Percentiles rank a stretch among this genome's conserved stretches.
phyloP scores from a whole-genome alignment of 176 grass and related monocot genomes.

The Typha latifolia region DNA sequence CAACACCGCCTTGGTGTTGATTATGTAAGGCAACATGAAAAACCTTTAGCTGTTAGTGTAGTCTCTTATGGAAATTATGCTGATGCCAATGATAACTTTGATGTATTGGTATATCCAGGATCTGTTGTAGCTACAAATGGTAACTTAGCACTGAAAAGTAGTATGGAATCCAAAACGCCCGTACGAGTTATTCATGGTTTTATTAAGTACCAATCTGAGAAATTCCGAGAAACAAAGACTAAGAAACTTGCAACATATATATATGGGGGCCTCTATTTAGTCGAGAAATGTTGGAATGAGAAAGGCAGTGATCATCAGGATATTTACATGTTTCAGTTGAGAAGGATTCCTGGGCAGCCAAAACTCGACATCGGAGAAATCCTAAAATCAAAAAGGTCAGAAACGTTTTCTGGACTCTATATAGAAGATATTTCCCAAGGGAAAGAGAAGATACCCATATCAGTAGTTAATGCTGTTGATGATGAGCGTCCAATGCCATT shows the following conservation, averaged over 20 bases:
- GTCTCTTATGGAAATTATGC: conserved; percentile 35
- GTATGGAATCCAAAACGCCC: conserved; percentile 67
- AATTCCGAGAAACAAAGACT: conserved; percentile 15
- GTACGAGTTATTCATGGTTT: conserved; percentile 71
- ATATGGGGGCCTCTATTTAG: conserved; percentile 70
- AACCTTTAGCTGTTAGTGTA: conserved; percentile 48
- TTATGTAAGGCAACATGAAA: conserved; percentile 40
- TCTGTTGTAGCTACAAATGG: conserved; percentile 22
- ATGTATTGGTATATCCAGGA: conserved; percentile 55
- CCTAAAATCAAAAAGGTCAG: conserved; percentile 28
- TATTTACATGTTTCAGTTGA: conserved; percentile 58
- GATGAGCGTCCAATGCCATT: conserved; percentile 44
- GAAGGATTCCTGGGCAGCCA: conserved; percentile 52
- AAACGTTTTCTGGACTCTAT: conserved; percentile 31
- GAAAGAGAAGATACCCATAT: conserved; percentile 55
- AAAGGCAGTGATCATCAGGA: conserved; percentile 27
- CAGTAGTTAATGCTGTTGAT: conserved; percentile 59
- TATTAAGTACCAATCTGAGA: not conserved
- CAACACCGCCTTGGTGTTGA: conserved; percentile 43
- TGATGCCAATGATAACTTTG: conserved; percentile 47
- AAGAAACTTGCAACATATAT: conserved; percentile 49
- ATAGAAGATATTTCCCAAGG: conserved; percentile 65
- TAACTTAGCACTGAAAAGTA: conserved; percentile 62
- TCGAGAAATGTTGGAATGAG: conserved; percentile 70
- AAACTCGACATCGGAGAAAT: conserved; percentile 48